These are phyloP conservation scores for Gypsophila paniculata DNA, from an alignment of 179 eudicot genomes.

Conservation along the genomic window DNA sequence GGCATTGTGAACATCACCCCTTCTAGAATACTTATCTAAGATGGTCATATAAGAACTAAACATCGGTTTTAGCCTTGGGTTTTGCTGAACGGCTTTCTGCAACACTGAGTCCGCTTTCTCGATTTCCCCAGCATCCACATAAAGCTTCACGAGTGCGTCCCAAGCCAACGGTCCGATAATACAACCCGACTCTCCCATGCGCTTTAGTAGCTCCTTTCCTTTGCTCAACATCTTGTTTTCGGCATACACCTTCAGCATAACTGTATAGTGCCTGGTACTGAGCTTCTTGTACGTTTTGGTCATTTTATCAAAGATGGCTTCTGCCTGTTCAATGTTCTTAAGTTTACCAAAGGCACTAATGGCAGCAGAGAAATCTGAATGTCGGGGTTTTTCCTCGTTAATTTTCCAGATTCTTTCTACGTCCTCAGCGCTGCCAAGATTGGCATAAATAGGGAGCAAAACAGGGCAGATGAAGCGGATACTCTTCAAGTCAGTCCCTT, in stretches of 20 bases:
- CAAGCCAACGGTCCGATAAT: slow-evolving; percentile 61
- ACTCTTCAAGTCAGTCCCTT: slow-evolving; percentile 38
- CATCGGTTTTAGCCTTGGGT: slow-evolving; percentile 39
- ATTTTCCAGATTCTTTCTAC: slow-evolving; percentile 67
- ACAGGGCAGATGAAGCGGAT: slow-evolving; percentile 32
- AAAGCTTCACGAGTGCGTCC: slow-evolving; percentile 77
- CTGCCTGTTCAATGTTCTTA: slow-evolving; percentile 60
- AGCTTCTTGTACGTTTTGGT: slow-evolving; percentile 31
- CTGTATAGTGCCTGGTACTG: slow-evolving; percentile 40
- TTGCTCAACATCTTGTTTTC: slow-evolving; percentile 64
- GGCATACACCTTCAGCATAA: slow-evolving; percentile 62
- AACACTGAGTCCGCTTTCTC: slow-evolving; percentile 78
- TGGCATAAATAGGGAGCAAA: slow-evolving; percentile 62
- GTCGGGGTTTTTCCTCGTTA: slow-evolving; percentile 41
- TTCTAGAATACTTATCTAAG: slow-evolving; percentile 62
- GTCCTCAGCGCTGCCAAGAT: slow-evolving; percentile 60
- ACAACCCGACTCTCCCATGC: slow-evolving; percentile 61
- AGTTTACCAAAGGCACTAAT: slow-evolving; percentile 77
- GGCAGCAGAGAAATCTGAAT: slow-evolving; percentile 49
- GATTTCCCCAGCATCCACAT: slow-evolving; percentile 72
- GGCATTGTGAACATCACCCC: slow-evolving; percentile 69
- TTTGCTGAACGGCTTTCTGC: slow-evolving; percentile 48
- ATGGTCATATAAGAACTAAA: slow-evolving; percentile 47
- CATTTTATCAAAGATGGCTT: slow-evolving; percentile 54
- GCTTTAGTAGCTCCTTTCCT: slow-evolving; percentile 73